These are phyloP conservation scores for Purpureocillium lavendulum DNA, from an alignment of 2,329 filamentous ascomycete species.

Conservation along the genomic window DNA sequence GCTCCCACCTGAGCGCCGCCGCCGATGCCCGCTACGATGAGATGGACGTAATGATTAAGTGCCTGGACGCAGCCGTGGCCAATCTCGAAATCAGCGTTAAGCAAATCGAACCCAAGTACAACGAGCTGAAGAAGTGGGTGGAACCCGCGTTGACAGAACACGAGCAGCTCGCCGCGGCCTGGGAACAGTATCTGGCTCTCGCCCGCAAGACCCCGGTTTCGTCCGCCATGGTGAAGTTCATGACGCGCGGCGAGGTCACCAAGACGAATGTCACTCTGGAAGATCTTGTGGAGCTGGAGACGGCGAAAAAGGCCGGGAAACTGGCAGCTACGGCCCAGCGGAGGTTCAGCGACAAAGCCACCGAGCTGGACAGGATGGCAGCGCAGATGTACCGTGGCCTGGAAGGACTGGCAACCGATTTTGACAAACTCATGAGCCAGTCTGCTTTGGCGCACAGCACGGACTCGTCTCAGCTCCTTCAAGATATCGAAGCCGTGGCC, in stretches of 20 bases:
- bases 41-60: constrained; percentile 68
- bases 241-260: constrained; percentile 39
- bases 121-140: constrained; percentile 64
- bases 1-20: constrained; percentile 53
- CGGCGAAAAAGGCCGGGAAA: constrained; percentile 63
- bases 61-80: constrained; percentile 74
- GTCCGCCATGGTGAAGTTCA: constrained; percentile 56
- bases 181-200: constrained; percentile 60
- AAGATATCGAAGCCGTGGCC: constrained; percentile 78
- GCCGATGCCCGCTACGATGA: constrained; percentile 61
- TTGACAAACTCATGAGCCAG: constrained; percentile 49
- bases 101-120: constrained; percentile 61
- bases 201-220: constrained; percentile 58
- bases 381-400: constrained; percentile 53
- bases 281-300: constrained; percentile 68
- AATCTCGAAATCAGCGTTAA: constrained; percentile 74
- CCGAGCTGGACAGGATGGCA: constrained; percentile 53
- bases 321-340: constrained; percentile 50
- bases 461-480: constrained; percentile 61
- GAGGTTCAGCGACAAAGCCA: constrained; percentile 51
- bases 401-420: constrained; percentile 51
- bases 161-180: constrained; percentile 50
- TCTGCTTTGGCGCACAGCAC: constrained; percentile 49
- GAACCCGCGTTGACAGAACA: constrained; percentile 61
- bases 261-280: constrained; percentile 53